Base-by-base conservation (phyloP, 805 yeast genomes). In the Blastobotrys chiropterorum region DNA sequence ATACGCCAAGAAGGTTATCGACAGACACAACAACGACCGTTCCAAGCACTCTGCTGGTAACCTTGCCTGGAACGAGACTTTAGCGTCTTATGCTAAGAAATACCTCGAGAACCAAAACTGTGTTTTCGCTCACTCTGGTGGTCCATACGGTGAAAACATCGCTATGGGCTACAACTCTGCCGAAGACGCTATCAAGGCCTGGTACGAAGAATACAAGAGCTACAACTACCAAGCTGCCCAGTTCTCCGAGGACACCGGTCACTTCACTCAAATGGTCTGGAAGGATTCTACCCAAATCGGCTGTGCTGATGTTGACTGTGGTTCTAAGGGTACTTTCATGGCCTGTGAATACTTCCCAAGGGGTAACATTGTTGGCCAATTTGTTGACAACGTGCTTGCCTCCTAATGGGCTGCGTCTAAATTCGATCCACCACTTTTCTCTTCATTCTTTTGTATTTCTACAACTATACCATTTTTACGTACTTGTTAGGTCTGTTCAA, bases 181-280 rank as follows among this genome's bases (percentile, higher is more conserved):
- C 2, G 67, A 67, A 40, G 65, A 45, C 41, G 74, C 65, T 21
- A 81, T 83, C 11, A 74, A 74, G 26, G 90, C 87, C 2, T 87
- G 95, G 94, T 87, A 85, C 71, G 72, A 76, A 56, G 95, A 86
- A 67, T 75, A 81, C 50, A 52, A 60, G 44, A 48, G 63, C 4
- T 85, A 83, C 71, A 69, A 78, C 62, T 81, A 74, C 67, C 65
- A 73, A 31, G 71, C 70, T 58, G 72, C 68, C 1, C 56, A 53
- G 34, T 67, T 72, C 67, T 59, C 73, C 44, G 70, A 62, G 30
- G 61, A 69, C 11, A 80, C 90, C 44, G 92, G 92, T 46, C 96
- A 88, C 68, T 88, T 86, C 70, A 85, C 95, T 17, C 94, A 86
- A 66, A 71, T 87, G 45, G 79, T 87, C 31, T 87, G 96, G 96